Evolutionary conservation across 257 asterid genomes (phyloP), one percentile per base, ranked within the genome.

Genomic region (Linderniella brevidens): DNA sequence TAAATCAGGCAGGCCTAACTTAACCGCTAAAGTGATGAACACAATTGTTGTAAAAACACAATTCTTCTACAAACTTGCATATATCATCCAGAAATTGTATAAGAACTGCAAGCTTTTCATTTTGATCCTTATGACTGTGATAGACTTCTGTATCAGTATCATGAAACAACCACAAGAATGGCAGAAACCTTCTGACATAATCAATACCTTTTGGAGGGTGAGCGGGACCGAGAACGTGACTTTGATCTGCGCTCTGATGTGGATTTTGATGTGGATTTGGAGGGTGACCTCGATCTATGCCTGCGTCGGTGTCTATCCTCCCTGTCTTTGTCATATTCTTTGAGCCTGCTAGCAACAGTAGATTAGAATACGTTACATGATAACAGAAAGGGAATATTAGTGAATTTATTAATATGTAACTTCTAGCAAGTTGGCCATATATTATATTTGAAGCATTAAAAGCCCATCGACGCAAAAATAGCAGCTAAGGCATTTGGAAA

Each of bases 141-240:
- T 25, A 25, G 32, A 2, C 13, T 44, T 10, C 49, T 9, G n/a
- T n/a, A n/a, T n/a, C 49, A 10, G 47, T 15, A 47, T 14, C 48
- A 39, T 49, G 35, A 47, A 8, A 37, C 20, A 41, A 29, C 16
- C 11, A 16, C 46, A 35, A 58, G 55, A 17, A 50, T 46, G 17
- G 44, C 37, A 32, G 37, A n/a, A 50, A 17, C 29, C 20, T 25
- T 5, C 39, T 18, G 19, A 4, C 37, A 32, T 44, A 17, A n/a
- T n/a, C n/a, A n/a, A 41, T 66, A 85, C 93, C 95, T 85, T 63
- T 75, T 85, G 43, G 92, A 80, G 45, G 73, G 78, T 35, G 93
- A 77, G 52, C 81, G 32, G 32, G 32, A 25, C 32, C 32, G 86
- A 48, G 95, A 79, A 38, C 76, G 69, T 25, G 93, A 46, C 32